Evolutionary conservation across 352 stramenopile genomes (phyloP), one percentile per base, ranked within the genome.

Genomic region (Phytopythium ostracodes): DNA sequence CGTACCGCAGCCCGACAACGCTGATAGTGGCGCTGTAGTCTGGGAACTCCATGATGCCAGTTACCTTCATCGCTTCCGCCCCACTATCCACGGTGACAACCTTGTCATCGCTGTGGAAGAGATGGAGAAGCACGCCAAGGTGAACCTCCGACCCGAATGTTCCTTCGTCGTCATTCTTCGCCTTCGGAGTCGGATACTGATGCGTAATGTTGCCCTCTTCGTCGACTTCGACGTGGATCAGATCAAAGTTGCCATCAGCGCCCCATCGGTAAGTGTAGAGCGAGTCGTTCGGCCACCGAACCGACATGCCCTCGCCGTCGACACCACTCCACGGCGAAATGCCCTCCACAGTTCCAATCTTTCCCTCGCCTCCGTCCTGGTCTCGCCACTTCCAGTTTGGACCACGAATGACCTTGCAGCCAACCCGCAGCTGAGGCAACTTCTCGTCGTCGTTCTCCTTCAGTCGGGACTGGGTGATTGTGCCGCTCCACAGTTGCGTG

Each of bases 381-480:
- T 96, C 88, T 24, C 84, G 73, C 87, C 88, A 94, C 66, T 95
- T 96, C 88, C 88, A 96, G 65, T 94, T 91, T 20, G 89, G 89
- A 36, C 89, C 89, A n/a, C 89, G 87, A 67, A 92, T 90, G 17
- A 97, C 89, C 49, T 92, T 89, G 64, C 84, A 94, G 1, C 89
- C 89, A 24, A 96, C 82, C 15, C 74, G 83, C 1, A 96, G 71
- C 40, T 91, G 75, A 0, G 81, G 80, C 57, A 85, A 62, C 24
- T 72, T 73, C 24, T 68, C 69, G 12, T 78, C 74, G 20, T 86
- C 72, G 49, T 76, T 62, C 24, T 79, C 72, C 24, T 81, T 65
- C 12, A 94, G 59, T 56, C 75, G 79, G 35, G 81, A 87, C 64
- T 97, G 89, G 11, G 74, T 89, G 33, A 96, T 31, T 10, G 66